These are phyloP conservation scores for Coemansia sp. DNA, from an alignment of 192 early-diverging fungal species.

Conservation along the genomic window DNA sequence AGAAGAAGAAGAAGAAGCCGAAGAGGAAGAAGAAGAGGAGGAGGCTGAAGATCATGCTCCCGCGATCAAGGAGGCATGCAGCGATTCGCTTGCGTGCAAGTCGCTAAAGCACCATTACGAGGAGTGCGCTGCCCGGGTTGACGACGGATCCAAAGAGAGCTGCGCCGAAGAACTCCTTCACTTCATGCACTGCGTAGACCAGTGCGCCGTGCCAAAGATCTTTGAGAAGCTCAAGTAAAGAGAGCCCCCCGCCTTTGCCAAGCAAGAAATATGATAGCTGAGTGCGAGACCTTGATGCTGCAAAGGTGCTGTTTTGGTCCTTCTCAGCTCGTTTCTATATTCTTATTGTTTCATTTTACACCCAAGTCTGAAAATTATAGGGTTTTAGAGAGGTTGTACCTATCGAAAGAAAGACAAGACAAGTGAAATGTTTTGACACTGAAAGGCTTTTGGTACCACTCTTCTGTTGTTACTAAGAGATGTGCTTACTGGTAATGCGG, in stretches of 20 bases:
- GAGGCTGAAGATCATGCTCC: conserved; percentile 44
- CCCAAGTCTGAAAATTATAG: not conserved
- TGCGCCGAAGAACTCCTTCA: conserved; percentile 81
- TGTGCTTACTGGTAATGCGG: conserved; percentile 8
- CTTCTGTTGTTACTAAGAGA: too few species aligned
- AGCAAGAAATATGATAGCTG: not conserved
- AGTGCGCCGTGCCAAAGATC: conserved; percentile 68
- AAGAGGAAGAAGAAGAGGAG: conserved; percentile 39
- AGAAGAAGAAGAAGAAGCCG: conserved; percentile 19
- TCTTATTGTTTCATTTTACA: not conserved
- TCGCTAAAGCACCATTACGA: conserved; percentile 75
- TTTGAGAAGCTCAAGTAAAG: conserved; percentile 61
- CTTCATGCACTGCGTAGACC: conserved; percentile 78
- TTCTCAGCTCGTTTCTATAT: not conserved
- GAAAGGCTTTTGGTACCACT: too few species aligned
- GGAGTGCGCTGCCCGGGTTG: conserved; percentile 74
- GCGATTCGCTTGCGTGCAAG: conserved; percentile 62
- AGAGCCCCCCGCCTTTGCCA: not conserved
- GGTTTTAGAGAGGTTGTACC: too few species aligned
- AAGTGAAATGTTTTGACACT: too few species aligned
- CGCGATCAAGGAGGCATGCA: conserved; percentile 50
- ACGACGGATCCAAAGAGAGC: conserved; percentile 70
- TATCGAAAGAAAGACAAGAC: too few species aligned
- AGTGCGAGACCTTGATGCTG: not conserved
- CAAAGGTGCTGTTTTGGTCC: not conserved